phyloP scores from a whole-genome alignment of 2,329 filamentous ascomycete species.

The Colletotrichum tofieldiae region DNA sequence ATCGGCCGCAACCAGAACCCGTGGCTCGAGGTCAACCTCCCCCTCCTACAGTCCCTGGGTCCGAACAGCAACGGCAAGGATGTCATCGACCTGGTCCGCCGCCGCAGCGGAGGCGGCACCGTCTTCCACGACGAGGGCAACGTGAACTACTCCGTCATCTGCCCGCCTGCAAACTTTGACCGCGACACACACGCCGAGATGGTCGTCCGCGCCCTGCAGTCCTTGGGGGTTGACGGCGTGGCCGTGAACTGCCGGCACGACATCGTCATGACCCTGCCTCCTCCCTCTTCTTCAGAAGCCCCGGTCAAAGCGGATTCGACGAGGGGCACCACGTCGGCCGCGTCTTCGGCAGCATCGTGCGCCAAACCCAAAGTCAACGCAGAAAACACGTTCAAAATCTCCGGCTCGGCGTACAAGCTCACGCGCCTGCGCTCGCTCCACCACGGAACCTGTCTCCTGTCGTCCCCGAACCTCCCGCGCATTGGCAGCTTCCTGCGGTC shows the following conservation, averaged over 20 bases:
- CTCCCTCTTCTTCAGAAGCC: slow-evolving; percentile 4
- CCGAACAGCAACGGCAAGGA: slow-evolving; percentile 33
- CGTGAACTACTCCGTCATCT: slow-evolving; percentile 95
- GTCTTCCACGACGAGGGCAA: slow-evolving; percentile 97
- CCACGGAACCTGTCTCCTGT: slow-evolving; percentile 91
- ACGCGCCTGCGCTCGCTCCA: slow-evolving; percentile 87
- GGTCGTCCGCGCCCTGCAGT: slow-evolving; percentile 86
- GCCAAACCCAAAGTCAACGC: slow-evolving; percentile 19
- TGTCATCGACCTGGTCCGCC: slow-evolving; percentile 76
- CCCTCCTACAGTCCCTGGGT: slow-evolving; percentile 60
- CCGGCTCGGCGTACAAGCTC: slow-evolving; percentile 95
- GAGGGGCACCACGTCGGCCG: not conserved
- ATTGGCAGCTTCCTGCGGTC: slow-evolving; percentile 82
- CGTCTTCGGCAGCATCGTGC: slow-evolving; percentile 1
- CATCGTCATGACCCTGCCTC: slow-evolving; percentile 79
- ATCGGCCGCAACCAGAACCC: slow-evolving; percentile 98
- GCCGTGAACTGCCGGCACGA: slow-evolving; percentile 93
- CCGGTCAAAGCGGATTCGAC: not conserved
- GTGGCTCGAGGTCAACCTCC: slow-evolving; percentile 90
- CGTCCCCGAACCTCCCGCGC: slow-evolving; percentile 79
- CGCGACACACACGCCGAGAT: slow-evolving; percentile 92
- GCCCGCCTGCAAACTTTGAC: slow-evolving; percentile 82
- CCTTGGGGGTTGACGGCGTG: slow-evolving; percentile 71
- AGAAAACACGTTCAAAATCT: slow-evolving; percentile 79
- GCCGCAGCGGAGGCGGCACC: slow-evolving; percentile 90